Percentiles rank a stretch among this genome's conserved stretches.
Conservation (phyloP, 2,329 filamentous ascomycete species). For the Cladophialophora carrionii region DNA sequence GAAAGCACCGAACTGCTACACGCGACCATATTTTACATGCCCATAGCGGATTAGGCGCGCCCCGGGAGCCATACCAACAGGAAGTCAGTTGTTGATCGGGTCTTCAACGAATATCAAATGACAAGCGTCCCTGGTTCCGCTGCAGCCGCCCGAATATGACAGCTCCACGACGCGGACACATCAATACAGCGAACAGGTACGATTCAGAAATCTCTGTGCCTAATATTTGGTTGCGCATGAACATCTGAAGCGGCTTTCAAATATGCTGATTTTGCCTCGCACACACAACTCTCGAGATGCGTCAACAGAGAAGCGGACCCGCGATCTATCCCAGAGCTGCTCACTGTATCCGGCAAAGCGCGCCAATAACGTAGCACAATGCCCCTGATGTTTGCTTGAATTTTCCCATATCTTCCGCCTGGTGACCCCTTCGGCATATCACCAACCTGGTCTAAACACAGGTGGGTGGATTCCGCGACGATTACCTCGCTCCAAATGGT, state of each 20-base stretch:
- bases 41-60: conserved; percentile 16
- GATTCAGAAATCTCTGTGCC: conserved; percentile 4
- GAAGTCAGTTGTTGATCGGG: conserved; percentile 9
- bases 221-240: neutral
- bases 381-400: conserved; percentile 33
- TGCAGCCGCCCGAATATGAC: conserved; percentile 25
- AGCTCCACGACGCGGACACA: conserved; percentile 22
- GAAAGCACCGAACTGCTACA: conserved; percentile 4
- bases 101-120: conserved; percentile 28
- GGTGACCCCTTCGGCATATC: conserved; percentile 22
- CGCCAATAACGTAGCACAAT: conserved; percentile 24
- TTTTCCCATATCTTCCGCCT: conserved; percentile 25
- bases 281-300: neutral
- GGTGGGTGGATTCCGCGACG: neutral
- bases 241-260: conserved; percentile 1
- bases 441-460: conserved; percentile 6
- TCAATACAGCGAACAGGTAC: conserved; percentile 12
- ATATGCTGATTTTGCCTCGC: conserved; percentile 2
- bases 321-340: conserved; percentile 13
- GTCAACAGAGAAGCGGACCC: conserved; percentile 14
- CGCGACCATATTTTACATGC: conserved; percentile 3
- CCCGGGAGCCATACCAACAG: conserved; percentile 15
- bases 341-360: conserved; percentile 12
- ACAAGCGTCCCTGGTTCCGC: conserved; percentile 21
- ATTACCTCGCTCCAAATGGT: neutral